Evolutionary conservation across 192 early-diverging fungal species (phyloP), one percentile per base, ranked within the genome.

Genomic region (Umbelopsis isabellina): DNA sequence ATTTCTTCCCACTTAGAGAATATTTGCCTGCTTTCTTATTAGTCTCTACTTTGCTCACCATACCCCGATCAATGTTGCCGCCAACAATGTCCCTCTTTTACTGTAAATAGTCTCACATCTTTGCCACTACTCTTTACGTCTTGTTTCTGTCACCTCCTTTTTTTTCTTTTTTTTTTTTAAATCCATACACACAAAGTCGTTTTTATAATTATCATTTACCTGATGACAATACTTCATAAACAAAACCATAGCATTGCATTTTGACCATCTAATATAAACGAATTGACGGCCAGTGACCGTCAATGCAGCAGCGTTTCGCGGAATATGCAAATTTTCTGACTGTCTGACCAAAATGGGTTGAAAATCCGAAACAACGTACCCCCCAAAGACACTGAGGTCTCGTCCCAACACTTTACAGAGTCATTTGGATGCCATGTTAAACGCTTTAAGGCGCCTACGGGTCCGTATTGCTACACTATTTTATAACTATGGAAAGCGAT

Each of bases 381-480:
- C 27, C 3, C 27, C 27, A 61, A 61, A 15, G 33, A 33, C 1
- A 27, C 27, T 30, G 18, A 25, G 13, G 9, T 35, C 30, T 35
- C 55, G 1, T 55, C 13, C 21, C 13, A n/a, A 5, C 12, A 30
- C 55, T 35, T 55, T 35, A 35, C 55, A 6, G 33, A 61, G 13
- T 61, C 25, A 33, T 35, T 35, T 61, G 27, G 15, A 35, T 61
- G 55, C 55, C 55, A 61, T 61, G 55, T 35, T 61, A 30, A 61
- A 61, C 55, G 55, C 55, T 61, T 61, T 61, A 35, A 61, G 33
- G 55, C 55, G 55, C 33, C 25, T 61, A 25, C 27, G 27, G 55
- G 27, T 35, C 30, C 55, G 55, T 30, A 61, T 61, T n/a, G 25
- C 27, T 11, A 61, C 11, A 1, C 27, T 30, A 25, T 61, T 61